Evolutionary conservation across 1,284 basidiomycete genomes (phyloP).

Genomic region (Boletus nobilissimus): DNA sequence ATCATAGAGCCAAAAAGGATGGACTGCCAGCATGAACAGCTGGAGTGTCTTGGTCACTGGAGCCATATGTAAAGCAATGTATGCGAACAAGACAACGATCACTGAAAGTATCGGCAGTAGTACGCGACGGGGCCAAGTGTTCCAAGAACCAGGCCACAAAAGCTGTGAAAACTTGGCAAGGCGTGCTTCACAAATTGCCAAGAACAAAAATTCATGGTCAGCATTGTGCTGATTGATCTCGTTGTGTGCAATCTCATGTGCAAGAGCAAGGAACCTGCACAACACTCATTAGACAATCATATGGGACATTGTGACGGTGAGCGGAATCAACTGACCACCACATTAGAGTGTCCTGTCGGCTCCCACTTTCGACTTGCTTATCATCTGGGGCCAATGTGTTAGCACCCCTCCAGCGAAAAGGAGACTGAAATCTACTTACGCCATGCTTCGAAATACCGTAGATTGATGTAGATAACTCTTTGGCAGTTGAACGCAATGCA

Average conservation of each 20-base stretch:
- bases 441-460: constrained; percentile 13
- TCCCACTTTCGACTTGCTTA: background rate
- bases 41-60: background rate
- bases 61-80: background rate
- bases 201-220: background rate
- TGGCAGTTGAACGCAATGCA: constrained; percentile 12
- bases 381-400: background rate
- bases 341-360: background rate
- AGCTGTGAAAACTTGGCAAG: background rate
- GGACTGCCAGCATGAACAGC: background rate
- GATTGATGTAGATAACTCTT: constrained; percentile 12
- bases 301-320: background rate
- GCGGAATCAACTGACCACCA: background rate
- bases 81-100: background rate
- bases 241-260: background rate
- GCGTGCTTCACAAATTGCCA: background rate
- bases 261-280: background rate
- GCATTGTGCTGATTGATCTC: background rate
- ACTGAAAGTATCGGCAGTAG: background rate
- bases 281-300: background rate
- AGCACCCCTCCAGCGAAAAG: background rate
- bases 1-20: background rate
- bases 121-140: background rate
- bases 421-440: constrained; percentile 4
- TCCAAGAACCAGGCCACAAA: background rate